Evolutionary conservation across 768 basidiomycete species (phyloP), one percentile per base, ranked within the genome.

Genomic region (Psilocybe tampanensis): DNA sequence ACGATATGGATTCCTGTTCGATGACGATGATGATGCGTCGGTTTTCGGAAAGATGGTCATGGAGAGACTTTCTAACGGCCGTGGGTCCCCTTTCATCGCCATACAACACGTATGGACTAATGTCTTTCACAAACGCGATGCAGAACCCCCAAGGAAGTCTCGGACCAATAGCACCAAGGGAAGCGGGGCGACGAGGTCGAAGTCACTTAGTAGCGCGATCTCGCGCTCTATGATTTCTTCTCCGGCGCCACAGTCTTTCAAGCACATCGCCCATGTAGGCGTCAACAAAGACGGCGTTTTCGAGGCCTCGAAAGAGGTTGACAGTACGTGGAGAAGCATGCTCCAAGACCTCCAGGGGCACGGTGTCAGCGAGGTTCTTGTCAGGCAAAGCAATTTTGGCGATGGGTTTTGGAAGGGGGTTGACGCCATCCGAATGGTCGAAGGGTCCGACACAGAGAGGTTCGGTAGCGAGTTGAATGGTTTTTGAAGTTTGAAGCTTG

Each of bases 221-320:
- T 68, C 74, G 9, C 68, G 75, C 3, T 70, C 75, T 8, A 72
- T 82, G 72, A 83, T 89, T 60, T 87, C 87, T 13, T 66, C 77
- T 17, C 87, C 88, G 0, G 70, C 79, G 0, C 78, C 82, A 3
- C 77, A 83, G 54, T 84, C 87, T 19, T 89, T 89, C 67, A 80
- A 81, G 55, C 88, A 90, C 63, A 75, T 88, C 52, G 79, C 82
- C 19, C 88, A 89, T 66, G 79, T 89, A 49, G 86, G 86, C 8
- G 70, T 86, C 47, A 80, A 78, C 62, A 72, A 62, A 33, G 72
- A 76, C 8, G 83, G 83, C 3, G 68, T 71, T 52, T 75, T 84
- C 60, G 83, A 86, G 70, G 75, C 80, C 8, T 81, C 80, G 44
- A 78, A 76, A 47, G 80, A 78, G 58, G 72, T 84, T 39, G 82